A percentile compares a stretch with the other conserved stretches of the same genome.
Evolutionary conservation across 2,329 filamentous ascomycete species (phyloP).

Genomic region (Colletotrichum sidae): DNA sequence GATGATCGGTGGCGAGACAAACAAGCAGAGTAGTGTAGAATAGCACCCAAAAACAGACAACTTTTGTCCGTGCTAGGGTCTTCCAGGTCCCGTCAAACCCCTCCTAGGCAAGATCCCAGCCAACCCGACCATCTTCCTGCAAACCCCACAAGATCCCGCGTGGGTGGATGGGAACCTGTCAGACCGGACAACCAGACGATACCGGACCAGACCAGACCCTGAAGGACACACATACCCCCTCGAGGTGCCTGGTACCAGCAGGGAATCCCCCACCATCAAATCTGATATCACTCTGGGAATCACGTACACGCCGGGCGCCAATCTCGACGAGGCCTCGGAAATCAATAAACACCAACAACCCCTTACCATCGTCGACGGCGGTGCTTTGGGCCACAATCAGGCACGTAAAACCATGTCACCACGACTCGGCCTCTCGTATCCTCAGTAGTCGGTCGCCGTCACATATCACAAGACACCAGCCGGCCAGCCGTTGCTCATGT

Average conservation of each 20-base stretch:
- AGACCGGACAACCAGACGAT: background rate
- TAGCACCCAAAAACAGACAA: background rate
- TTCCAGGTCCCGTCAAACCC: slow-evolving; percentile 15
- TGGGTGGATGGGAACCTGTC: slow-evolving; percentile 13
- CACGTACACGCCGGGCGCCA: slow-evolving; percentile 8
- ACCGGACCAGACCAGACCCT: slow-evolving; percentile 27
- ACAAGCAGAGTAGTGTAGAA: background rate
- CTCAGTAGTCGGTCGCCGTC: slow-evolving; percentile 2
- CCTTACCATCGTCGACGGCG: background rate
- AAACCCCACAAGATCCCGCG: slow-evolving; percentile 35
- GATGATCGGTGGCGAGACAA: slow-evolving; percentile 21
- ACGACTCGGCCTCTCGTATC: slow-evolving; percentile 21
- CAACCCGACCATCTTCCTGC: slow-evolving; percentile 21
- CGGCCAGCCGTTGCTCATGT: too few relatives aligned
- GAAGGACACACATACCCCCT: background rate
- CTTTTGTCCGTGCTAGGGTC: slow-evolving; percentile 20
- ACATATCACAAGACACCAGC: slow-evolving; percentile 4
- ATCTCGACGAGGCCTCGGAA: background rate
- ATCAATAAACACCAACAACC: background rate
- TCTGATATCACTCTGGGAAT: too few relatives aligned
- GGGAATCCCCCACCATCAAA: slow-evolving; percentile 3
- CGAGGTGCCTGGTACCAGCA: background rate
- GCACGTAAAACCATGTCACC: slow-evolving; percentile 20
- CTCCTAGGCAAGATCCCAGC: slow-evolving; percentile 13
- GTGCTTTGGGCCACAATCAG: slow-evolving; percentile 29